phyloP scores from a whole-genome alignment of 2,329 filamentous ascomycete genomes.

The Aureobasidium sp. region DNA sequence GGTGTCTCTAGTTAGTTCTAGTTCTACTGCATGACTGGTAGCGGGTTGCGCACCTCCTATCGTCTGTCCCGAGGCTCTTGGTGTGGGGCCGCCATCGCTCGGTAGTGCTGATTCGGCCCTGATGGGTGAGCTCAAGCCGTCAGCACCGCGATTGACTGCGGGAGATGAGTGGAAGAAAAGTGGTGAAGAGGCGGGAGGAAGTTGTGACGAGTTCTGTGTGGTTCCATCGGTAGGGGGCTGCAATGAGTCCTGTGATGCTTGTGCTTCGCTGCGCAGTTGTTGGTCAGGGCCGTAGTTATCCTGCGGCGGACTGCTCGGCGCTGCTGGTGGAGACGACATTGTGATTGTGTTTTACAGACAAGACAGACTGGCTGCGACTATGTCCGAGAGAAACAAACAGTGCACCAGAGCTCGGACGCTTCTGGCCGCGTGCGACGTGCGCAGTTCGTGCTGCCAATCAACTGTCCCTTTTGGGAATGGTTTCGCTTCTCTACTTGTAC shows the following conservation, averaged over 20 bases:
- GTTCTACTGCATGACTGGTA: neutral
- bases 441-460: neutral
- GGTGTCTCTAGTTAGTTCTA: constrained; percentile 16
- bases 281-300: constrained; percentile 29
- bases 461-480: neutral
- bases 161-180: constrained; percentile 65
- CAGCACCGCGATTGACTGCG: constrained; percentile 29
- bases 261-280: constrained; percentile 35
- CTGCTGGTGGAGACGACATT: constrained; percentile 55
- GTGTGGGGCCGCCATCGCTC: constrained; percentile 58
- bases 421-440: too few relatives aligned
- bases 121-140: constrained; percentile 42
- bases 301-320: constrained; percentile 40
- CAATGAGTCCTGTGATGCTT: constrained; percentile 27
- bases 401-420: neutral
- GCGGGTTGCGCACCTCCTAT: constrained; percentile 49
- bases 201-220: constrained; percentile 36
- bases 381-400: constrained; percentile 6
- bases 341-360: constrained; percentile 17
- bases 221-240: constrained; percentile 34
- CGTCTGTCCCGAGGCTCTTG: constrained; percentile 53
- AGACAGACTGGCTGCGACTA: neutral
- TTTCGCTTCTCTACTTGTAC: neutral
- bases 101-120: constrained; percentile 31
- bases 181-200: constrained; percentile 57